Percentiles rank a stretch among this genome's conserved stretches.
phyloP scores from a whole-genome alignment of 106 monocot species.

The Chionographis japonica region DNA sequence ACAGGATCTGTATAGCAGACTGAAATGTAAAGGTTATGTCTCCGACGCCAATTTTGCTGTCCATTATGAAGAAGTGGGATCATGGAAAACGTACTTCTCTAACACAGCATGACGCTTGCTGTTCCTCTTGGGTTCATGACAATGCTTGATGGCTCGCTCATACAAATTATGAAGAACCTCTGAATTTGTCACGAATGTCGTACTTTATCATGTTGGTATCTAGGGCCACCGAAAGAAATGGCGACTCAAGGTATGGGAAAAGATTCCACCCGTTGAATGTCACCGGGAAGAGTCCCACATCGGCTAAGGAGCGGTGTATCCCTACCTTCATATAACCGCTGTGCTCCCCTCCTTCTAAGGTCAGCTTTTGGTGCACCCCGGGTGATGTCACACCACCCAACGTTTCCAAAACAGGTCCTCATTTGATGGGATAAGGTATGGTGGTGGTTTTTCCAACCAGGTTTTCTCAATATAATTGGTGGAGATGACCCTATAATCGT shows the following conservation, averaged over 20 bases:
- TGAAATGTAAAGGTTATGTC: constrained; percentile 41
- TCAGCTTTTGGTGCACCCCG: too few relatives aligned
- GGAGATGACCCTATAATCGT: too few relatives aligned
- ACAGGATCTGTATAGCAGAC: constrained; percentile 21
- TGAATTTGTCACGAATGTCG: constrained; percentile 59
- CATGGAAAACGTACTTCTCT: constrained; percentile 30
- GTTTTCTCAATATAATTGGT: too few relatives aligned
- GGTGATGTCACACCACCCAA: too few relatives aligned
- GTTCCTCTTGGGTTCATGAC: constrained; percentile 33
- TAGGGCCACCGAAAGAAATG: constrained; percentile 12
- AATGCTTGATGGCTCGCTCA: constrained; percentile 10
- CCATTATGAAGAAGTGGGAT: constrained; percentile 55
- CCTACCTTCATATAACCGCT: too few relatives aligned
- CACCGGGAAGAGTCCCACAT: too few relatives aligned
- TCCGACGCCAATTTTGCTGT: constrained; percentile 49
- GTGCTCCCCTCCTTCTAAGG: too few relatives aligned
- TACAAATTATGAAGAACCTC: constrained; percentile 51
- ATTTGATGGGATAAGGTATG: too few relatives aligned
- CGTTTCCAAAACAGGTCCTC: too few relatives aligned
- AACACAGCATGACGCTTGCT: constrained; percentile 55
- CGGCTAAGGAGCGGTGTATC: too few relatives aligned
- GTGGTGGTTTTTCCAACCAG: too few relatives aligned
- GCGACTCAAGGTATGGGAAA: constrained; percentile 35
- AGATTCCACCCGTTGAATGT: constrained; percentile 40
- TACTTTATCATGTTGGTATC: constrained; percentile 37